Evolutionary conservation across 345 rosid genomes (phyloP), one percentile per base, ranked within the genome.

Genomic region (Cardamine resedifolia): DNA sequence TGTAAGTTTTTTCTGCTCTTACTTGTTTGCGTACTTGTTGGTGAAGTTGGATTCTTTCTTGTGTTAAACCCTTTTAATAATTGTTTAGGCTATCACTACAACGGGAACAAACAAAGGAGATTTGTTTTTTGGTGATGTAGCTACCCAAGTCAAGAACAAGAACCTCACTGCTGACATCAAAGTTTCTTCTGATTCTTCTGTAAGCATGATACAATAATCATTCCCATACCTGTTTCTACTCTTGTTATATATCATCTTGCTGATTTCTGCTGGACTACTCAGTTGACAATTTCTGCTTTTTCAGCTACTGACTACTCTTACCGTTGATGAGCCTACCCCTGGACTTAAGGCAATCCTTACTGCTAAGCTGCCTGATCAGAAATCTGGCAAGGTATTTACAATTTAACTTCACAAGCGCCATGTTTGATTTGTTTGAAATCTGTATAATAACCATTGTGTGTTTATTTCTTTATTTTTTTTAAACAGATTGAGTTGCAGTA

Each of bases 401-500:
- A 2, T 44, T 6, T 16, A 44, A 16, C 49, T 44, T 7, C 49
- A 44, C 47, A n/a, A 43, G 47, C 9, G 19, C 9, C 19, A 43
- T 15, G 24, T 48, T 70, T 53, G 53, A 33, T 39, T 5, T 64
- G 31, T 58, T 19, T 58, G 62, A 26, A 26, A 60, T 53, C 51
- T 50, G 21, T 58, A 15, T 14, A 0, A 31, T 38, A 44, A 66
- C 28, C n/a, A 23, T 14, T 21, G 20, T 44, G n/a, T 59, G 10
- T 7, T 33, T n/a, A n/a, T n/a, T n/a, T n/a, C n/a, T n/a, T n/a
- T n/a, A n/a, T 16, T 58, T 14, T 64, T 20, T 36, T 34, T 0
- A 58, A 77, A 72, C 88, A 96, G 99, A 70, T 89, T 28, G 98
- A 96, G 78, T 82, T 96, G 53, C 98, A 96, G 73, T 96, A 92